Evolutionary conservation across 208 protist species (phyloP).

Genomic region (Tritrichomonas musculus): DNA sequence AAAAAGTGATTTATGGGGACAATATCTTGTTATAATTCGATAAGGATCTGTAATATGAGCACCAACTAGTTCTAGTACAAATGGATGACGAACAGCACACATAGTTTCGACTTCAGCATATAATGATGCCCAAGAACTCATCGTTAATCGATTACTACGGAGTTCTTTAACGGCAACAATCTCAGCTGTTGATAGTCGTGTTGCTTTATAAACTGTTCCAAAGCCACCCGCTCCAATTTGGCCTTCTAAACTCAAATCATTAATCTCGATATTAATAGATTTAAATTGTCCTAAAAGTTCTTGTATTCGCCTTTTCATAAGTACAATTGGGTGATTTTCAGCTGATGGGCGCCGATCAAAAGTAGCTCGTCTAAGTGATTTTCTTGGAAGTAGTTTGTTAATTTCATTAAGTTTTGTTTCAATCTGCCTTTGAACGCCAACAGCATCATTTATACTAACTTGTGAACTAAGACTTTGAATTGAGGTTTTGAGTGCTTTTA

Average conservation of each 20-base stretch:
- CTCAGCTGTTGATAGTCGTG: background rate
- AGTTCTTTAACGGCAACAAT: slow-evolving; percentile 27
- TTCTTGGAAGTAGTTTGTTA: background rate
- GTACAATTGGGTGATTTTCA: background rate
- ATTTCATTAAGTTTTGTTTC: slow-evolving; percentile 8
- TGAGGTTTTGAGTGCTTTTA: background rate
- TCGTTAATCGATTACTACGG: background rate
- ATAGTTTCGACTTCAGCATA: background rate
- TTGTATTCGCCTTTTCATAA: background rate
- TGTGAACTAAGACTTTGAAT: background rate
- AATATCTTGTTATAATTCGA: slow-evolving; percentile 17
- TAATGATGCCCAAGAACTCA: background rate
- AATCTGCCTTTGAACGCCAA: slow-evolving; percentile 4
- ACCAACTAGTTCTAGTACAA: background rate
- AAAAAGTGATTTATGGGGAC: background rate
- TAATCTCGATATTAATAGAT: background rate
- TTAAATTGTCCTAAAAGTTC: background rate
- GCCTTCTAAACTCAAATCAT: background rate
- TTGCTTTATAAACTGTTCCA: slow-evolving; percentile 19
- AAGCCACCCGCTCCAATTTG: slow-evolving; percentile 9
- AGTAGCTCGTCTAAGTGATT: background rate
- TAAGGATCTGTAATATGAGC: background rate
- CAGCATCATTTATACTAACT: background rate
- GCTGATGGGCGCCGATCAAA: background rate
- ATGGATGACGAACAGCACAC: background rate